phyloP scores from a whole-genome alignment of 305 asterid species.

The Solanum hybrid region DNA sequence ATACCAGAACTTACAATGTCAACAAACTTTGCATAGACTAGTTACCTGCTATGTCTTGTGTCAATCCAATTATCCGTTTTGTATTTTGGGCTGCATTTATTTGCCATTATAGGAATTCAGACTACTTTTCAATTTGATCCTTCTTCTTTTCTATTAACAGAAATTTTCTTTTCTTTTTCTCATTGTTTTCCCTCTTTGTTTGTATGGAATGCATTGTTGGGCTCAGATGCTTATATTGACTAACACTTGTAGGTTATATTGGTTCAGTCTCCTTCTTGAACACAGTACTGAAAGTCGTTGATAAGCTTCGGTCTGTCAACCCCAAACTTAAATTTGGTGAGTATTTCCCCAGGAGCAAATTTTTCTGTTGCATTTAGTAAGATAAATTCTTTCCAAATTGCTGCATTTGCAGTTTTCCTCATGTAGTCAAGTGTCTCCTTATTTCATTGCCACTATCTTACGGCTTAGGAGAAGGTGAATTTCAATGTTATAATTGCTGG shows the following conservation, averaged over 20 bases:
- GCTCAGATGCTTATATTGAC: constrained; percentile 10
- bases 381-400: background rate
- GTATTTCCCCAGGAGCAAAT: constrained; percentile 8
- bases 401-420: background rate
- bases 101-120: background rate
- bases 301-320: constrained; percentile 87
- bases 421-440: background rate
- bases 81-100: background rate
- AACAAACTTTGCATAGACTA: background rate
- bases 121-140: background rate
- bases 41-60: background rate
- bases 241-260: constrained; percentile 60
- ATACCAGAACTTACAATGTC: background rate
- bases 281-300: constrained; percentile 62
- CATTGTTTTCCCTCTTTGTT: background rate
- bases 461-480: background rate
- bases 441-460: background rate
- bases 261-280: constrained; percentile 92
- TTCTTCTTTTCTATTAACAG: background rate
- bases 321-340: constrained; percentile 79
- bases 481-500: background rate
- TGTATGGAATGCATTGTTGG: background rate
- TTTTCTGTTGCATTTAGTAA: background rate
- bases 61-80: background rate
- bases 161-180: background rate